Evolutionary conservation across 169 alveolate species (phyloP), one percentile per base, ranked within the genome.

Genomic region (Eimeria necatrix): DNA sequence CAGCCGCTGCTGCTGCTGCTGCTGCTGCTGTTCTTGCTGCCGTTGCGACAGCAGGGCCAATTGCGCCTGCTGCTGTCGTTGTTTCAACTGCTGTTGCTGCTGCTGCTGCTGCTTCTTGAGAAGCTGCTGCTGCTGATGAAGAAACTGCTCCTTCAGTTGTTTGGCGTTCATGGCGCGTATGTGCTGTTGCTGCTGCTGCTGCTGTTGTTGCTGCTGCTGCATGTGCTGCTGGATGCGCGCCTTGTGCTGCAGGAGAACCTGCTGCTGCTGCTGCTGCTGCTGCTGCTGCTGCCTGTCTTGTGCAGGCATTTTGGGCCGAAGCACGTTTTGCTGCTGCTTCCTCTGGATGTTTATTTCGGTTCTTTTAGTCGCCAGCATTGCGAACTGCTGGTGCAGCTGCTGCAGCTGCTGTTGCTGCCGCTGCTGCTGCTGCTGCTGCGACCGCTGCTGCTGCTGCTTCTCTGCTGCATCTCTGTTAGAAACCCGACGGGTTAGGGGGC

Each of bases 191-290:
- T 71, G 81, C 81, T 10, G 48, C 60, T 5, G 5, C 64, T 41
- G 86, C 18, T 46, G 61, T 32, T n/a, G 86, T 16, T 76, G 64
- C 26, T 76, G 86, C 61, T 32, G 86, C 86, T 76, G 56, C 76
- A 20, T 20, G 8, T 64, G 76, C 9, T 20, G 26, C 41, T 64
- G 76, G 26, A 64, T 14, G 18, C 41, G 76, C 26, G 26, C 32
- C 9, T 64, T 64, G 76, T 64, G 76, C 41, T 56, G 64, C 64
- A 56, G 20, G 20, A 56, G 14, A 8, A 56, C 14, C 20, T 56
- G 64, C 64, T 56, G 64, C 14, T 56, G 64, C 64, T 56, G 64
- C 64, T 56, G 64, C 14, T 14, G 64, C 64, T 56, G 64, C 64
- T 56, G n/a, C n/a, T n/a, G n/a, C n/a, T n/a, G n/a, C n/a, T n/a